Evolutionary conservation across 176 grass and related monocot species (phyloP), one percentile per base, ranked within the genome.

Genomic region (Dactylis glomerata): DNA sequence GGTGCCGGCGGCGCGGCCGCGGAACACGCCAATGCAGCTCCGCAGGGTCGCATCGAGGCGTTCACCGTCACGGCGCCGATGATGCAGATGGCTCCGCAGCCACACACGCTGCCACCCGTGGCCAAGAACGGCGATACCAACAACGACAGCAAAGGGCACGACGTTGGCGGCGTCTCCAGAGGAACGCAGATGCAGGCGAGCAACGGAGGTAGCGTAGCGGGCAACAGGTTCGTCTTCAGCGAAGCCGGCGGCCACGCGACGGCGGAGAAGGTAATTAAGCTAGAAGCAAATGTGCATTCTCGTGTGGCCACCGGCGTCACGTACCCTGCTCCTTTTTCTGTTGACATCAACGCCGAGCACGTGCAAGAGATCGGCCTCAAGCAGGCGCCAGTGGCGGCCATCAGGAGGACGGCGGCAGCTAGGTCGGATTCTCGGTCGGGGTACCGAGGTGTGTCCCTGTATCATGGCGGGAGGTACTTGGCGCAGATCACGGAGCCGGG

Each of bases 141-240:
- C 32, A 84, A 77, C 22, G 68, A 55, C 64, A 78, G 27, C 37
- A 72, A 47, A 40, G 56, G 56, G 26, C 73, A 72, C 8, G 49
- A 37, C 17, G 78, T 65, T 44, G 30, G 50, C 31, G 0, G 32
- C 52, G 86, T 70, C 24, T 81, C 80, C 24, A 76, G 63, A 56
- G 68, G 85, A 26, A 68, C 82, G 77, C 87, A 86, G 52, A 80
- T 81, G 54, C 82, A 59, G 52, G 34, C 75, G 16, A 91, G 78
- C 71, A 97, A 93, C 16, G 91, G 91, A 28, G 80, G 84, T 23
- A 41, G 80, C 10, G 80, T 76, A 0, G 78, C 79, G 0, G 75
- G 40, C 50, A 83, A 77, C 50, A 88, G 76, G 62, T 73, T 88
- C 49, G 17, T 51, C 31, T 69, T 81, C 78, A 57, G 75, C 50